phyloP scores from a whole-genome alignment of 805 yeast genomes.

The Metschnikowia cubensis region DNA sequence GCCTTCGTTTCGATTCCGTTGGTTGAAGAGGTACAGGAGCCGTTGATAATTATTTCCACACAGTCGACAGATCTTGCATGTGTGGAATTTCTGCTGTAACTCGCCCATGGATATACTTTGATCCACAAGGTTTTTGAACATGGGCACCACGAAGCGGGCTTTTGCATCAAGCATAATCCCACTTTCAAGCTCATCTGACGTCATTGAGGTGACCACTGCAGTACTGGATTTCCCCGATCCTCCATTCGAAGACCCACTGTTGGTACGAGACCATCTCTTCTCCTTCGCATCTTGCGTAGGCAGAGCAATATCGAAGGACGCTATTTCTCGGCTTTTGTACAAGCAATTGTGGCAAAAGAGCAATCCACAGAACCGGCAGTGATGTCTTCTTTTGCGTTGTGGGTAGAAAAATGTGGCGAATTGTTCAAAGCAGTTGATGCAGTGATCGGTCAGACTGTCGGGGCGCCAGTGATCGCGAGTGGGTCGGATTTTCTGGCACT shows the following conservation, averaged over 20 bases:
- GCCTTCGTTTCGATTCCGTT: conserved; percentile 12
- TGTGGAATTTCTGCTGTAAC: conserved; percentile 13
- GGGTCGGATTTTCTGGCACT: conserved; percentile 33
- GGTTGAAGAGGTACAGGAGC: conserved; percentile 29
- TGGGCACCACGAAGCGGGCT: conserved; percentile 37
- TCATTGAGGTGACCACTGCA: conserved; percentile 1
- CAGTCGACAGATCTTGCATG: conserved; percentile 18
- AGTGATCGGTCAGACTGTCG: conserved; percentile 35
- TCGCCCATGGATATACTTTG: conserved; percentile 5
- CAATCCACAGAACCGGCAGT: conserved; percentile 18
- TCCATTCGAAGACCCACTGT: conserved; percentile 10
- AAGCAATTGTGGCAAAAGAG: conserved; percentile 23
- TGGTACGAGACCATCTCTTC: conserved; percentile 6
- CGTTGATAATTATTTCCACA: conserved; percentile 17
- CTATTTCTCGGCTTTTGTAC: conserved; percentile 16
- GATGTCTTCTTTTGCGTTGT: conserved; percentile 18
- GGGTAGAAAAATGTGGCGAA: conserved; percentile 31
- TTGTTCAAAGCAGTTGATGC: conserved; percentile 39
- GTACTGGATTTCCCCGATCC: conserved; percentile 4
- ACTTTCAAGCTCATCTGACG: conserved; percentile 7
- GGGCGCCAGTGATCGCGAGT: conserved; percentile 53
- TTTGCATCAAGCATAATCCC: conserved; percentile 15
- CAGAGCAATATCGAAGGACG: conserved; percentile 10
- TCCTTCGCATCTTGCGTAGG: conserved; percentile 4
- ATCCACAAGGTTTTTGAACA: conserved; percentile 21